These are phyloP conservation scores for Phytophthora pseudosyringae DNA, from an alignment of 352 stramenopile species.

Conservation along the genomic window DNA sequence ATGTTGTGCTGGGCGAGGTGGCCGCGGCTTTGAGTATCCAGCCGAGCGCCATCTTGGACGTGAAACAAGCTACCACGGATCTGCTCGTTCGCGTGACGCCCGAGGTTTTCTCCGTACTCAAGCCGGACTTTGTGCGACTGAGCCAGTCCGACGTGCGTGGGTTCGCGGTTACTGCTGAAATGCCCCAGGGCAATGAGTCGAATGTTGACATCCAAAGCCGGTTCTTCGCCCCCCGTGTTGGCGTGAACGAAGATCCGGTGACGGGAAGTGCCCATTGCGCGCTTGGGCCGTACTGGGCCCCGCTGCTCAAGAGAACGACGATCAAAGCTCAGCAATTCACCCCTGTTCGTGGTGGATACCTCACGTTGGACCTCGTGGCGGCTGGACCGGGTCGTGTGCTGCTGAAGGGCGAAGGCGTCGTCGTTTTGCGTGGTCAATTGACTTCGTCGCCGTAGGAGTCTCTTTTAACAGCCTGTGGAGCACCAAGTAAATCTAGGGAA, in stretches of 20 bases:
- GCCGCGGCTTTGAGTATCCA: constrained; percentile 23
- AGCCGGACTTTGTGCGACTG: constrained; percentile 34
- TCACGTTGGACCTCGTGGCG: constrained; percentile 46
- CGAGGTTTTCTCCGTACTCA: constrained; percentile 23
- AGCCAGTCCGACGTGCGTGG: constrained; percentile 21
- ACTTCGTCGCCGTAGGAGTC: constrained; percentile 8
- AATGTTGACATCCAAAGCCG: constrained; percentile 62
- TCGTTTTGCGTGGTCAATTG: constrained; percentile 31
- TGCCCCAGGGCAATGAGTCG: constrained; percentile 15
- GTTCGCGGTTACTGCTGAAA: constrained; percentile 20
- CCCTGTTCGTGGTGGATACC: constrained; percentile 47
- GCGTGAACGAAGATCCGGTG: constrained; percentile 94
- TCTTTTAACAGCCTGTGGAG: neutral
- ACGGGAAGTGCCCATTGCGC: constrained; percentile 93
- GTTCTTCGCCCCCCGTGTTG: constrained; percentile 91
- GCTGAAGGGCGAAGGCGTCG: constrained; percentile 51
- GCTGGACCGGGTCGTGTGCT: constrained; percentile 42
- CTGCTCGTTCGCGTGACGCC: constrained; percentile 38
- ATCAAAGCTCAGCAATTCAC: constrained; percentile 57
- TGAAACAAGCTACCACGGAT: constrained; percentile 31
- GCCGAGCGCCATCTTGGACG: constrained; percentile 26
- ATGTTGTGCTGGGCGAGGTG: constrained; percentile 13
- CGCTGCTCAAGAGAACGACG: constrained; percentile 45
- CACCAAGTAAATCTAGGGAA: neutral
- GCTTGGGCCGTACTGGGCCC: constrained; percentile 87